A percentile compares a stretch with the other conserved stretches of the same genome.
These are phyloP conservation scores for Senecio squalidus DNA, from an alignment of 140 eudicot genomes.

Conservation along the genomic window DNA sequence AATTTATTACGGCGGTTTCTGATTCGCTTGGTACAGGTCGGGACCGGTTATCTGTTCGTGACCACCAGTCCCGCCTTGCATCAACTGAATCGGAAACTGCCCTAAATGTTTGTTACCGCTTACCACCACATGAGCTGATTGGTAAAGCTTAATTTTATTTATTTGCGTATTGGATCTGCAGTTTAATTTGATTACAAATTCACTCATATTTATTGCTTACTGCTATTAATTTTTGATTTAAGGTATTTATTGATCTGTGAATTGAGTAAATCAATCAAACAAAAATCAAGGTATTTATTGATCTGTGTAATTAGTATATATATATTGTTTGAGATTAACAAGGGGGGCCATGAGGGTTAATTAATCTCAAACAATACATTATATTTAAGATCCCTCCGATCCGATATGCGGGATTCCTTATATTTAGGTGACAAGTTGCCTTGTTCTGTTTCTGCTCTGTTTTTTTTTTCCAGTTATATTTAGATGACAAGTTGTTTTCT, in stretches of 20 bases:
- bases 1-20: conserved; percentile 59
- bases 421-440: too few relatives aligned
- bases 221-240: neutral
- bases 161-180: too few relatives aligned
- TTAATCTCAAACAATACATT: too few relatives aligned
- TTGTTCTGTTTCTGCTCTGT: too few relatives aligned
- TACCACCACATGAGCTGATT: neutral
- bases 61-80: conserved; percentile 88
- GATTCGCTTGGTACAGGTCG: conserved; percentile 99
- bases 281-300: neutral
- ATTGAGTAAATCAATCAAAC: conserved; percentile 4
- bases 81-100: conserved; percentile 90
- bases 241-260: neutral
- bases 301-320: too few relatives aligned
- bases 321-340: too few relatives aligned
- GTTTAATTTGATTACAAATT: conserved; percentile 5
- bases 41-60: conserved; percentile 54
- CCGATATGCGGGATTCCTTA: too few relatives aligned
- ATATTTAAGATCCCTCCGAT: too few relatives aligned
- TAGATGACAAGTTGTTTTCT: too few relatives aligned
- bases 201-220: conserved; percentile 3
- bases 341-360: too few relatives aligned
- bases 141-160: neutral
- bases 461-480: too few relatives aligned
- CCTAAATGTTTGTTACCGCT: conserved; percentile 23